Conservation (phyloP, 164 flowering plant species). For the Vitis labrusca region DNA sequence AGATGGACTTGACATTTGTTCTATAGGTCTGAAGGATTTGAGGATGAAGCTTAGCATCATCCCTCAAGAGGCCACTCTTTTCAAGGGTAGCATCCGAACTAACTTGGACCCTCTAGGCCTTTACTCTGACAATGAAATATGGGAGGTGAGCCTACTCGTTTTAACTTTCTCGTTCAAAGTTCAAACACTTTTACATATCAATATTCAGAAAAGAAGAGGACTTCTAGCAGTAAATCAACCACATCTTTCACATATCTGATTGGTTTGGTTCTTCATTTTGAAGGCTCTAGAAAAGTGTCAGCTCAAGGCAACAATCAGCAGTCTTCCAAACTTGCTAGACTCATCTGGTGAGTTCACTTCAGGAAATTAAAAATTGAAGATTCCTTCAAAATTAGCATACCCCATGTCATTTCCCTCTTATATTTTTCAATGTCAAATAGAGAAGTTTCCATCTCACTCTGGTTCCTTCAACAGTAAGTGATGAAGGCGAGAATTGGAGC, state of each 20-base stretch:
- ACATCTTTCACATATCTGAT: no score
- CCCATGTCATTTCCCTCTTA: no score
- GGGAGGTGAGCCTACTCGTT: constrained; percentile 52
- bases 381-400: no score
- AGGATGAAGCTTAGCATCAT: constrained; percentile 78
- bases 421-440: no score
- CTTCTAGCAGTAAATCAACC: no score
- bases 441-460: background rate
- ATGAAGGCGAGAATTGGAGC: constrained; percentile 90
- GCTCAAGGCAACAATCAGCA: constrained; percentile 51
- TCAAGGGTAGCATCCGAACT: constrained; percentile 71
- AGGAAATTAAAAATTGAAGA: background rate
- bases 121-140: constrained; percentile 70
- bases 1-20: constrained; percentile 69
- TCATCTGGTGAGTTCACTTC: constrained; percentile 52
- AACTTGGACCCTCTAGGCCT: constrained; percentile 83
- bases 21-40: constrained; percentile 75
- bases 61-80: constrained; percentile 92
- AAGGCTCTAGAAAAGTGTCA: constrained; percentile 86
- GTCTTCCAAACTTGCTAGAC: constrained; percentile 63
- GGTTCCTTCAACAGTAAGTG: constrained; percentile 51
- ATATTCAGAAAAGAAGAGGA: no score
- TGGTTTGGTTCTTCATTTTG: background rate
- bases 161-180: background rate
- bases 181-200: background rate